Percentiles rank a stretch among this genome's conserved stretches.
phyloP scores from a whole-genome alignment of 768 basidiomycete species.

The Trametes cubensis region DNA sequence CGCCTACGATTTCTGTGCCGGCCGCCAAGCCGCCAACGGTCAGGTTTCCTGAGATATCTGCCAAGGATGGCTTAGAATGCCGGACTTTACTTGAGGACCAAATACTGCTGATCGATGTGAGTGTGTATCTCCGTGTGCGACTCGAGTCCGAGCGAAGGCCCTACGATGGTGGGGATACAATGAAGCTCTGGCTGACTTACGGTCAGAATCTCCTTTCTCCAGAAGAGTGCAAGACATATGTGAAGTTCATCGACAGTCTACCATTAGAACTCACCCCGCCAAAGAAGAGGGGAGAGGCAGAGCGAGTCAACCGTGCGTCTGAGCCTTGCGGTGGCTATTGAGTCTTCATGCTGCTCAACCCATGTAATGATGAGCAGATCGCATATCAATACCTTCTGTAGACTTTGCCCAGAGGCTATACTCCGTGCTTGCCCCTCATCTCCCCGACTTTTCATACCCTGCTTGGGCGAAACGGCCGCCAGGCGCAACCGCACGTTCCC shows the following conservation, averaged over 20 bases:
- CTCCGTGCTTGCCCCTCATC: conserved; percentile 53
- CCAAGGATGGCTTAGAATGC: conserved; percentile 50
- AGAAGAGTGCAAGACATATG: conserved; percentile 62
- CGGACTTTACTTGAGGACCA: conserved; percentile 61
- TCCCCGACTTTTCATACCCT: conserved; percentile 56
- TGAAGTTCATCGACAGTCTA: conserved; percentile 60
- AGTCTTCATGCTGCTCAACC: not conserved
- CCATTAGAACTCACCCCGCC: conserved; percentile 69
- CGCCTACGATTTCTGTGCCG: not conserved
- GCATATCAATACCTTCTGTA: conserved; percentile 59
- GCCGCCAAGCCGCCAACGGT: not conserved
- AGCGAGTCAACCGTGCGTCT: conserved; percentile 63
- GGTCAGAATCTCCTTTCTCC: conserved; percentile 57
- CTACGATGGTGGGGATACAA: not conserved
- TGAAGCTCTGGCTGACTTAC: conserved; percentile 7
- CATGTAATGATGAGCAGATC: conserved; percentile 43
- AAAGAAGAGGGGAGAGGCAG: conserved; percentile 73
- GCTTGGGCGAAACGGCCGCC: conserved; percentile 34
- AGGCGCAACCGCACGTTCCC: conserved; percentile 37
- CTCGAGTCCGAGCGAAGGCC: not conserved
- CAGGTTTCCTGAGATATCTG: conserved; percentile 47
- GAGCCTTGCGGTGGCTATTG: not conserved
- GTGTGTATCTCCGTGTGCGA: conserved; percentile 26
- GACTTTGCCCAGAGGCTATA: conserved; percentile 61
- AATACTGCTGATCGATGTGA: conserved; percentile 61